Evolutionary conservation across 345 rosid genomes (phyloP).

Genomic region (Eutrema yunnanense): DNA sequence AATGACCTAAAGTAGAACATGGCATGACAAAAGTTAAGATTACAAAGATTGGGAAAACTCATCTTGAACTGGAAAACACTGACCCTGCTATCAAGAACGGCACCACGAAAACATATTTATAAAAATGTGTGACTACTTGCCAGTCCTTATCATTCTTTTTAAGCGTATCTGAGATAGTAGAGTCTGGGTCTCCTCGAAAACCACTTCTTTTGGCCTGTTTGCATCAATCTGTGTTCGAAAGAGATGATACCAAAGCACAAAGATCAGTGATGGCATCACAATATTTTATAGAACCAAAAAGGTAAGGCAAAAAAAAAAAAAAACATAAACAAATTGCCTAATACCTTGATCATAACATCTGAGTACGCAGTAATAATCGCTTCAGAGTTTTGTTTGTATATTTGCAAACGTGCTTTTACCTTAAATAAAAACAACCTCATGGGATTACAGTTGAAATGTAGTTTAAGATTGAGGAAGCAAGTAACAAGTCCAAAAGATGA

Average conservation of each 20-base stretch:
- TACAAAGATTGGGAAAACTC: background rate
- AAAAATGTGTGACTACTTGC: conserved; percentile 28
- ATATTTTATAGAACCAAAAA: background rate
- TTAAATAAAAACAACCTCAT: conserved; percentile 11
- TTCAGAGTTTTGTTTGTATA: conserved; percentile 73
- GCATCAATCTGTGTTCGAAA: conserved; percentile 60
- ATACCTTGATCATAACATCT: conserved; percentile 57
- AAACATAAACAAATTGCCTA: background rate
- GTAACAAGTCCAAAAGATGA: background rate
- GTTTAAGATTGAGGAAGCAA: background rate
- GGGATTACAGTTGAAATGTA: background rate
- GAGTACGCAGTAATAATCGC: conserved; percentile 57
- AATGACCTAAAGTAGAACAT: background rate
- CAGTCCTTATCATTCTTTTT: conserved; percentile 34
- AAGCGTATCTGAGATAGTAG: conserved; percentile 50
- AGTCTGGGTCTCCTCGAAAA: conserved; percentile 55
- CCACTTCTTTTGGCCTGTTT: conserved; percentile 59
- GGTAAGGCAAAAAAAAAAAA: background rate
- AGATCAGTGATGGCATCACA: background rate
- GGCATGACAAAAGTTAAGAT: background rate
- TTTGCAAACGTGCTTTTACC: conserved; percentile 76
- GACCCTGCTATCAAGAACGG: background rate
- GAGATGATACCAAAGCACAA: conserved; percentile 8
- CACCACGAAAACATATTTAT: conserved; percentile 11
- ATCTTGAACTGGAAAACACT: background rate